Base-by-base conservation (phyloP, 108 stramenopile species). In the Stephanodiscus minutulus region DNA sequence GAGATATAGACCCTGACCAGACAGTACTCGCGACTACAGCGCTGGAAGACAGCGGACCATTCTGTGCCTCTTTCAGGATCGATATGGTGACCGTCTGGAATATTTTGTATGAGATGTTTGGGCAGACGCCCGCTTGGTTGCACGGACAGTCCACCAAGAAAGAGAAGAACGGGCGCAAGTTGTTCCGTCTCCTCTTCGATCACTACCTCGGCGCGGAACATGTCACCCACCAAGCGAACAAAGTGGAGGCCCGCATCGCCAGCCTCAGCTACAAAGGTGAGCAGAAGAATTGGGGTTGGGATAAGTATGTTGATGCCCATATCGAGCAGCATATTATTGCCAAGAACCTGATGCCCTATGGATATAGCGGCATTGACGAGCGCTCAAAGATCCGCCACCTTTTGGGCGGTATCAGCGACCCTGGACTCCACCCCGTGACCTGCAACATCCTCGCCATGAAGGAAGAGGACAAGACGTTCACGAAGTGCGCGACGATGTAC, bases 341-440 rank as follows among this genome's bases (percentile, higher is more conserved):
- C 5, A 28, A 53, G 54, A 53, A 53, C n/a, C 7, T 68, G 11
- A 21, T 4, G 28, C 52, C 53, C 3, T 22, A 68, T 68, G 66
- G 66, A 5, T 68, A 68, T 21, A 8, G 2, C 20, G 66, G 66
- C 15, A 54, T 68, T 2, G 66, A 68, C 66, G 33, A 29, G 24
- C 71, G 61, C 12, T 27, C 33, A 2, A 59, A 59, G 18, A 7
- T 59, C 17, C 29, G 58, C 2, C 58, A 59, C 18, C 18, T 59
- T 3, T 20, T 59, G 58, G 18, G n/a, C n/a, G 58, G 58, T 3
- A 59, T 59, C 58, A 59, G 31, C 5, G 31, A 33, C 5, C 3
- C 2, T 2, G 31, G 31, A 2, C 3, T 33, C 31, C 2, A 33
- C 31, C 31, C 31, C 5, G 31, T 33, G 31, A 5, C 5, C 31